These are phyloP conservation scores for Grammothele lineata DNA, from an alignment of 768 basidiomycete species.

Conservation along the genomic window DNA sequence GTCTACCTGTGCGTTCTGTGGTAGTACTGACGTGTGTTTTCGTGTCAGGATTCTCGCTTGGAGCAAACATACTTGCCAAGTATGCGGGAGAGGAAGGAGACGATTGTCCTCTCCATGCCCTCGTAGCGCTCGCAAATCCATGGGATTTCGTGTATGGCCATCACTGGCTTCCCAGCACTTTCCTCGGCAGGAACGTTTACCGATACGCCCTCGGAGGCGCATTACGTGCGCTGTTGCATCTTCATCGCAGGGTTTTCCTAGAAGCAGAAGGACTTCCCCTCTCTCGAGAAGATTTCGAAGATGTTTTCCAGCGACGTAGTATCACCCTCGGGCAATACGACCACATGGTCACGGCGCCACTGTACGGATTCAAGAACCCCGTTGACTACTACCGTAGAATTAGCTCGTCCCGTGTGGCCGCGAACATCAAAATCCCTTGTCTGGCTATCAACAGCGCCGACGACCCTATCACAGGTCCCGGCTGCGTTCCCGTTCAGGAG, in stretches of 20 bases:
- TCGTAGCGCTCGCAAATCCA: constrained; percentile 20
- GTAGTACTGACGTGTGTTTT: too few species aligned
- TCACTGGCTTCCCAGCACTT: constrained; percentile 9
- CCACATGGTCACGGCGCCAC: constrained; percentile 9
- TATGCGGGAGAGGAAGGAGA: constrained; percentile 23
- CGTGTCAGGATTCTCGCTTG: constrained; percentile 22
- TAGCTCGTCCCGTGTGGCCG: constrained; percentile 12
- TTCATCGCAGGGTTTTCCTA: constrained; percentile 16
- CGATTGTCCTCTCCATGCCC: constrained; percentile 16
- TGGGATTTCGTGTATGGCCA: constrained; percentile 20
- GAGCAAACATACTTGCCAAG: constrained; percentile 20
- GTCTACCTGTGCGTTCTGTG: background rate
- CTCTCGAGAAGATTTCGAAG: constrained; percentile 1
- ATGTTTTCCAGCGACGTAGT: constrained; percentile 3
- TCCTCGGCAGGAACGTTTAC: constrained; percentile 15
- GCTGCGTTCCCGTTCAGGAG: constrained; percentile 10
- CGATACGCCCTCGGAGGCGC: constrained; percentile 20
- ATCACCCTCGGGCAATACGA: constrained; percentile 16
- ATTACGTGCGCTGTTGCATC: constrained; percentile 12
- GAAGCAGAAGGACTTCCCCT: constrained; percentile 1
- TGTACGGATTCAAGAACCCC: constrained; percentile 16
- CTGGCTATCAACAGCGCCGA: constrained; percentile 20
- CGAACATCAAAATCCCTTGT: constrained; percentile 14
- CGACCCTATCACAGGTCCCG: constrained; percentile 17
- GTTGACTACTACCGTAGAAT: constrained; percentile 17